Conservation (phyloP, 441 rosid genomes). For the Populus trichocarpa region DNA sequence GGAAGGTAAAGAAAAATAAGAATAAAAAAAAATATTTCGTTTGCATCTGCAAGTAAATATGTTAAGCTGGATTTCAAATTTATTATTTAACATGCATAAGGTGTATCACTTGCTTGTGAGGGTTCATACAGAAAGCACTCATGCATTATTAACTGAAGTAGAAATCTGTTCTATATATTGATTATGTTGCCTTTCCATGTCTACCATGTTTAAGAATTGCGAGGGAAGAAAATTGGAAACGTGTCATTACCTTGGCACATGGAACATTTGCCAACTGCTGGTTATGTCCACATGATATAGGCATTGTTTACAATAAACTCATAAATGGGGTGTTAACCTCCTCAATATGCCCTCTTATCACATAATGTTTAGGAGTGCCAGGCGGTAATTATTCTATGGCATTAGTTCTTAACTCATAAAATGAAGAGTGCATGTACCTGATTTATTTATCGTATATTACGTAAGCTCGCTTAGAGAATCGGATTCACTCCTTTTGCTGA, state of each 20-base stretch:
- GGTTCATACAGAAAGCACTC: background rate
- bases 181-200: background rate
- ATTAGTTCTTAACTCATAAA: background rate
- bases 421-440: background rate
- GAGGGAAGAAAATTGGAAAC: background rate
- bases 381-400: background rate
- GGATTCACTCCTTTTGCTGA: background rate
- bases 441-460: background rate
- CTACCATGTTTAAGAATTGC: background rate
- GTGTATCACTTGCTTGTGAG: background rate
- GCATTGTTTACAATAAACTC: background rate
- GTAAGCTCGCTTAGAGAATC: background rate
- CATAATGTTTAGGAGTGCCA: background rate
- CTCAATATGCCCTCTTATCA: background rate
- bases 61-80: background rate
- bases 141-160: background rate
- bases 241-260: background rate
- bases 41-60: background rate
- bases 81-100: background rate
- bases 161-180: background rate
- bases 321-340: background rate
- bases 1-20: background rate
- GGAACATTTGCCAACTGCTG: background rate
- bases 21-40: background rate
- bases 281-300: background rate